Evolutionary conservation across 2,329 filamentous ascomycete species (phyloP), one percentile per base, ranked within the genome.

Genomic region (Ceratocystiopsis sp.): DNA sequence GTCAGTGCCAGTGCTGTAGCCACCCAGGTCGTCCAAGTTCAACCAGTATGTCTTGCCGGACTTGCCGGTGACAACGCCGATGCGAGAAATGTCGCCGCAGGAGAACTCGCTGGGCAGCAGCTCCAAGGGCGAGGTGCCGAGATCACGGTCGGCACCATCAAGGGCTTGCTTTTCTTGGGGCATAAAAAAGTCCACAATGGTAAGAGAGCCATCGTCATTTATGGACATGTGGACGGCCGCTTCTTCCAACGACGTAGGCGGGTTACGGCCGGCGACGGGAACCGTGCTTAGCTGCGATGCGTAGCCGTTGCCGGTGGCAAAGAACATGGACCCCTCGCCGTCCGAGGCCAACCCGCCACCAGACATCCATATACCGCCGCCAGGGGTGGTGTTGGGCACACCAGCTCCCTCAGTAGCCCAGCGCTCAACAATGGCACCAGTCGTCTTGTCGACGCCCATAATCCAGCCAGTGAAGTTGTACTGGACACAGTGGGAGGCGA

Each of bases 391-490:
- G 44, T 58, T 60, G 4, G 53, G 51, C 41, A 67, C 64, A 12
- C 58, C 59, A 0, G 57, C 63, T 33, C 64, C 65, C 52, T 67
- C 56, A 8, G 56, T 67, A 3, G 65, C 60, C 37, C 56, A 67
- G 36, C 57, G 54, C 45, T 67, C 64, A 9, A 69, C 60, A 9
- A 64, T 52, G 5, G 52, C 52, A n/a, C 65, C 66, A 17, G 59
- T 63, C 0, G 55, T 60, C 48, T 65, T 67, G 49, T 69, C 58
- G 53, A 62, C 66, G 12, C 66, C 65, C 38, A 69, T 61, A 41
- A 69, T 58, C 54, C 64, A 66, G 41, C 66, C 65, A 10, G 66
- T 68, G 43, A 66, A 68, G 50, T 69, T 69, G 52, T 63, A 69
- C 49, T 66, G 61, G 10, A 68, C 65, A 44, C 66, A 69, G 51